A percentile compares a stretch with the other conserved stretches of the same genome.
Evolutionary conservation across 805 yeast species (phyloP).

Genomic region (Barnettozyma pratensis): DNA sequence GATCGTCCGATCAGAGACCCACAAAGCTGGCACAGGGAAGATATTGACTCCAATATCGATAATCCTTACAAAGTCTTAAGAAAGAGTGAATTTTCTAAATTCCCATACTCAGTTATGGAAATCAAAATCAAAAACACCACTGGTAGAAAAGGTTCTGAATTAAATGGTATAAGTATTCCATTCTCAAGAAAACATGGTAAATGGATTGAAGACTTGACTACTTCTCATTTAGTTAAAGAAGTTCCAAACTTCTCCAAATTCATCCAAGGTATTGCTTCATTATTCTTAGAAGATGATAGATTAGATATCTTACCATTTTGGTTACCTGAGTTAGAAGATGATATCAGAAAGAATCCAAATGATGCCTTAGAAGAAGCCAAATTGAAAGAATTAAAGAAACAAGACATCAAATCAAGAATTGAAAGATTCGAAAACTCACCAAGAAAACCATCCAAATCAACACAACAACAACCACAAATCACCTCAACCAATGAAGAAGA

Average conservation of each 20-base stretch:
- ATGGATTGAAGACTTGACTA: slow-evolving; percentile 87
- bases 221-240: slow-evolving; percentile 82
- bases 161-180: slow-evolving; percentile 31
- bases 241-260: slow-evolving; percentile 92
- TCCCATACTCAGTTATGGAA: slow-evolving; percentile 87
- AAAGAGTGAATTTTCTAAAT: slow-evolving; percentile 78
- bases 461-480: slow-evolving; percentile 1
- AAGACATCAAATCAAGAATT: slow-evolving; percentile 34
- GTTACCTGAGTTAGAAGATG: slow-evolving; percentile 84
- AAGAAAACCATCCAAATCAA: neutral
- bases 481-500: slow-evolving; percentile 32
- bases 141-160: slow-evolving; percentile 30
- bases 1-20: slow-evolving; percentile 90
- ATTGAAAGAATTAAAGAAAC: slow-evolving; percentile 44
- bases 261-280: slow-evolving; percentile 85
- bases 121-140: slow-evolving; percentile 57
- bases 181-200: slow-evolving; percentile 46
- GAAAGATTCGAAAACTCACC: slow-evolving; percentile 25
- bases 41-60: slow-evolving; percentile 72
- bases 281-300: slow-evolving; percentile 86
- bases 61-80: slow-evolving; percentile 71
- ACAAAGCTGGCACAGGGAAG: slow-evolving; percentile 83
- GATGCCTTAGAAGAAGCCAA: slow-evolving; percentile 69
- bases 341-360: slow-evolving; percentile 72
- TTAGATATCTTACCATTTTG: slow-evolving; percentile 90